Conservation (phyloP, 208 protist genomes). For the Crithidia fasciculata region DNA sequence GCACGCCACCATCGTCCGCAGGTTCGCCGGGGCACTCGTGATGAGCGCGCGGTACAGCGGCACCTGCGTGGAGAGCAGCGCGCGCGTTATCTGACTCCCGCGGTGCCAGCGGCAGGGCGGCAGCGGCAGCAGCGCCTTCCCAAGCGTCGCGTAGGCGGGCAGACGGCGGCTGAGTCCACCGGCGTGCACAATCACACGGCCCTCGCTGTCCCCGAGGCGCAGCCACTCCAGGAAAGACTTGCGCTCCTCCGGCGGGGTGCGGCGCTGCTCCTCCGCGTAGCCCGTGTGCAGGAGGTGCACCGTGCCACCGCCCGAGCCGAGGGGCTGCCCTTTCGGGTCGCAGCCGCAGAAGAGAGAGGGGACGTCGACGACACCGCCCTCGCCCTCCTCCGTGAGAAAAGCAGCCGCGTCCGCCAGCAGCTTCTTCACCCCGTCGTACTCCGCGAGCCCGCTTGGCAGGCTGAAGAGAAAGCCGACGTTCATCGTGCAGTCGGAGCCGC, state of each 20-base stretch:
- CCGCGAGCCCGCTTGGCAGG: conserved; percentile 15
- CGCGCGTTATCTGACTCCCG: conserved; percentile 38
- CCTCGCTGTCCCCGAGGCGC: conserved; percentile 32
- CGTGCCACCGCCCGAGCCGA: conserved; percentile 56
- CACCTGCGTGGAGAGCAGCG: conserved; percentile 48
- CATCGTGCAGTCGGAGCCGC: conserved; percentile 9
- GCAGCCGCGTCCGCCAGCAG: conserved; percentile 24
- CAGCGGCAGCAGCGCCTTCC: conserved; percentile 56
- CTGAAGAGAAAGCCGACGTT: conserved; percentile 30
- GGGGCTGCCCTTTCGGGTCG: conserved; percentile 35
- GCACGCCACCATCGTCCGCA: conserved; percentile 50
- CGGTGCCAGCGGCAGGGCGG: conserved; percentile 39
- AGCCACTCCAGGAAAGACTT: conserved; percentile 28
- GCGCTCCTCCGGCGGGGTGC: not conserved
- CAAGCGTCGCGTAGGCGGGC: conserved; percentile 45
- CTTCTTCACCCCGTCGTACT: conserved; percentile 19
- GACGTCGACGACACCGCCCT: not conserved
- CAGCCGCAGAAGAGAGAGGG: conserved; percentile 34
- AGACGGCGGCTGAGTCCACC: conserved; percentile 61
- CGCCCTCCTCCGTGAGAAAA: not conserved
- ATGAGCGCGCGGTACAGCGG: conserved; percentile 31
- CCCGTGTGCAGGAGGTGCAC: conserved; percentile 45
- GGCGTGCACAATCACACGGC: conserved; percentile 51
- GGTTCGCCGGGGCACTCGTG: conserved; percentile 23
- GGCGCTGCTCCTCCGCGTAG: conserved; percentile 27